Base-by-base conservation (phyloP, 164 flowering plant genomes). In the Tetrastigma voinierianum region DNA sequence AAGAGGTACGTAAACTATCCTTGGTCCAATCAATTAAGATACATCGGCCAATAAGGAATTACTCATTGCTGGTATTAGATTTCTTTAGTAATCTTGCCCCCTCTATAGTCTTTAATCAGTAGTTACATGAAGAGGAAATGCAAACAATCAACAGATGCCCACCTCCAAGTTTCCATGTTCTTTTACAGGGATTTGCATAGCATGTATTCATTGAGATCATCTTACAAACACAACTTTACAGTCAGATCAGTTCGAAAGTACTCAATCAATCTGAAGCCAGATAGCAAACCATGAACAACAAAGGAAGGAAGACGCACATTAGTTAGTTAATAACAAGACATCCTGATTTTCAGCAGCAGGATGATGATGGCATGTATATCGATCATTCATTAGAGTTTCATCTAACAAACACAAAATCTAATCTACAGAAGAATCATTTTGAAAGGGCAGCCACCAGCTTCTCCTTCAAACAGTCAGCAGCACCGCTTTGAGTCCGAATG, bases 401-500 rank as follows among this genome's bases (percentile, higher is more conserved):
- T 67, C 81, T 74, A 71, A 74, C 76, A 68, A 44, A 49, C 59
- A 65, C 68, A 32, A 53, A 61, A 14, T 46, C 58, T 43, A 61
- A 14, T 46, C 58, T 43, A 68, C 47, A 60, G 57, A 16, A 16
- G n/a, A 20, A 64, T 82, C 80, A 87, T 53, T 80, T 76, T 10
- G 83, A 76, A 23, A 91, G 74, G 20, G 90, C 80, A 43, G 85
- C 85, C 56, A 62, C 40, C 65, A 91, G 80, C 80, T 82, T 81
- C 68, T 89, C 94, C 73, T 87, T 89, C 80, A 89, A 74, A 46
- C 73, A 83, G 67, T 86, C 89, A 5, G 86, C 79, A 14, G 68
- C 70, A 48, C 80, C 87, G 52, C 62, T 67, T 53, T 72, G 81
- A 59, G 91, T 70, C 62, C 68, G 65, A 53, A 91, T 69, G 12